These are phyloP conservation scores for Lasiosphaeria hispida DNA, from an alignment of 495 filamentous ascomycete genomes.

Conservation along the genomic window DNA sequence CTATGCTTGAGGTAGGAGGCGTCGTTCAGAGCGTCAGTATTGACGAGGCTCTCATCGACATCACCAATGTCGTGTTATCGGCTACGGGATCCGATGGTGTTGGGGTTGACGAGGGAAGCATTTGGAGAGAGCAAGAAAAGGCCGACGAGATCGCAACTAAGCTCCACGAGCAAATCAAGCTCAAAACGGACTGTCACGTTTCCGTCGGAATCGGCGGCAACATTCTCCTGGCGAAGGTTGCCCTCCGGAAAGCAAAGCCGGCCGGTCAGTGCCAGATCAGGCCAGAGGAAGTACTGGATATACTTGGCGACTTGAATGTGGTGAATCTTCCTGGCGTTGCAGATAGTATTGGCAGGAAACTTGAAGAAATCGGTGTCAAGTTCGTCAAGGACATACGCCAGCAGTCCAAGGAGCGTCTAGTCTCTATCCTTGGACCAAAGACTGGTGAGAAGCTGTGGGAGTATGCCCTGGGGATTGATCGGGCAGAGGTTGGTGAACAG, in stretches of 20 bases:
- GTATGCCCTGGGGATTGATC: slow-evolving; percentile 86
- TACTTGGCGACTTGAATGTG: slow-evolving; percentile 72
- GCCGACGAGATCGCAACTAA: slow-evolving; percentile 68
- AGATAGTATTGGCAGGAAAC: slow-evolving; percentile 74
- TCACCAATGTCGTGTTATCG: slow-evolving; percentile 63
- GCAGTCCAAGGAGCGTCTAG: slow-evolving; percentile 68
- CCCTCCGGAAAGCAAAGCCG: slow-evolving; percentile 88
- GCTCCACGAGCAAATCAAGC: slow-evolving; percentile 66
- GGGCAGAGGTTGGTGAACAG: slow-evolving; percentile 80
- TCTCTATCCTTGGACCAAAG: slow-evolving; percentile 76
- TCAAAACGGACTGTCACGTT: slow-evolving; percentile 76
- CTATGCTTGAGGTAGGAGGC: slow-evolving; percentile 74
- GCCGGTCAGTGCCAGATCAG: slow-evolving; percentile 87
- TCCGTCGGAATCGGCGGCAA: slow-evolving; percentile 95
- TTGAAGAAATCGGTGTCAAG: slow-evolving; percentile 83
- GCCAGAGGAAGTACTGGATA: slow-evolving; percentile 71
- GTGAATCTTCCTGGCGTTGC: slow-evolving; percentile 86
- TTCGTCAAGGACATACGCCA: slow-evolving; percentile 78
- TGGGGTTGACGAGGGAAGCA: slow-evolving; percentile 66
- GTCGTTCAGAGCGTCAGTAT: slow-evolving; percentile 94
- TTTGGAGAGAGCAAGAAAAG: slow-evolving; percentile 78
- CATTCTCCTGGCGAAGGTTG: slow-evolving; percentile 85
- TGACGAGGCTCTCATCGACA: slow-evolving; percentile 86
- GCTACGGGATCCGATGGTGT: slow-evolving; percentile 66
- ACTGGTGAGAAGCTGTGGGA: slow-evolving; percentile 91